Conservation (phyloP, 495 filamentous ascomycete species). For the Penicillium paradoxum region DNA sequence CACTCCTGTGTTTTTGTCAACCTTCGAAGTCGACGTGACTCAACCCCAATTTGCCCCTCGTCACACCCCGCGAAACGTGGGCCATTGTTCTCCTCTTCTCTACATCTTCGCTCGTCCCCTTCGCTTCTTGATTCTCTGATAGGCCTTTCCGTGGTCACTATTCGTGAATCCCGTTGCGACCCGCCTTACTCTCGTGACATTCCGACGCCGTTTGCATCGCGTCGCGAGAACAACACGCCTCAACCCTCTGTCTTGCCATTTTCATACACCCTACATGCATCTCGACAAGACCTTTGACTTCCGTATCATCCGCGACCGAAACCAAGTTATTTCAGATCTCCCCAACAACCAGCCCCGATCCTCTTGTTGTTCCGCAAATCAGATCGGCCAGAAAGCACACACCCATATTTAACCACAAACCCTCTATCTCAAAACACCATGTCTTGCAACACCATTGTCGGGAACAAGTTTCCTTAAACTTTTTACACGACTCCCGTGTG, state of each 20-base stretch:
- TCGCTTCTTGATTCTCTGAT: background rate
- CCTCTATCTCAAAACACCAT: constrained; percentile 17
- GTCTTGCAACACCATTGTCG: constrained; percentile 20
- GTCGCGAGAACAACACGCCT: constrained; percentile 12
- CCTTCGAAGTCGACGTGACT: constrained; percentile 15
- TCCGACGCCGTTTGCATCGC: constrained; percentile 24
- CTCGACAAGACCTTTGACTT: background rate
- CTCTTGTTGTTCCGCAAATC: background rate
- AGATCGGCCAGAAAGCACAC: constrained; percentile 4
- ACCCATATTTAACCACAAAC: background rate
- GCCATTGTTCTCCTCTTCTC: constrained; percentile 10
- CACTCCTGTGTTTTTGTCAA: background rate
- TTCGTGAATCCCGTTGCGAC: background rate
- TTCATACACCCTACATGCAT: constrained; percentile 1
- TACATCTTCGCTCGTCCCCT: constrained; percentile 3
- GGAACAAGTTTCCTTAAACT: constrained; percentile 30
- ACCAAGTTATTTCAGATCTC: background rate
- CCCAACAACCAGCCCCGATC: background rate
- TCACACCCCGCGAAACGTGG: constrained; percentile 26
- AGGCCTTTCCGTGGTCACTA: background rate
- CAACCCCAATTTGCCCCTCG: constrained; percentile 18
- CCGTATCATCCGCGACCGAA: background rate
- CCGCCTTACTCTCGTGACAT: constrained; percentile 5
- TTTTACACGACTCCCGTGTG: constrained; percentile 22
- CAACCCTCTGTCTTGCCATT: constrained; percentile 2